Evolutionary conservation across 768 basidiomycete species (phyloP).

Genomic region (Panaeolus cyanescens): DNA sequence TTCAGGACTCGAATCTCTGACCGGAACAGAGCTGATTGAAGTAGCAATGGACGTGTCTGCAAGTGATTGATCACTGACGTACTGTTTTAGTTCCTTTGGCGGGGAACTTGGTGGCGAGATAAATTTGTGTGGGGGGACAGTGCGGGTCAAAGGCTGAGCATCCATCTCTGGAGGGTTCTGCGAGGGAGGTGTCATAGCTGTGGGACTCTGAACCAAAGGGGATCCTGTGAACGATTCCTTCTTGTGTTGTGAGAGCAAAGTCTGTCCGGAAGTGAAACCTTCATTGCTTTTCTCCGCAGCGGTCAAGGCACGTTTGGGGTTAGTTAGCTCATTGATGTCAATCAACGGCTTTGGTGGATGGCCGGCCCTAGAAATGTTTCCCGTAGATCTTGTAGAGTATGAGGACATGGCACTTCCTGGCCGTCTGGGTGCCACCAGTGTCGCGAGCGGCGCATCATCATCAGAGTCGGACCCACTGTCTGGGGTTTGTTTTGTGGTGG

Average conservation of each 20-base stretch:
- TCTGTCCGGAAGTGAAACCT: constrained; percentile 42
- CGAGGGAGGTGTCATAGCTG: constrained; percentile 16
- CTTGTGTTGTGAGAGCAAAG: constrained; percentile 25
- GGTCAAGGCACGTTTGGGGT: constrained; percentile 19
- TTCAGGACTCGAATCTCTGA: constrained; percentile 21
- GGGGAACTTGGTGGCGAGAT: constrained; percentile 38
- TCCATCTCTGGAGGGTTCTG: constrained; percentile 5
- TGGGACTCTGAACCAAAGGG: constrained; percentile 23
- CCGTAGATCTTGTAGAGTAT: constrained; percentile 28
- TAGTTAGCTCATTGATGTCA: constrained; percentile 48
- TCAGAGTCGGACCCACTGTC: constrained; percentile 41
- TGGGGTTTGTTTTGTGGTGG: constrained; percentile 6
- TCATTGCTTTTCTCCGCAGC: constrained; percentile 20
- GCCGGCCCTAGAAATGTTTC: constrained; percentile 4
- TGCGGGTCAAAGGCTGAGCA: constrained; percentile 22
- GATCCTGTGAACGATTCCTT: constrained; percentile 7
- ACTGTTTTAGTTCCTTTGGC: constrained; percentile 18
- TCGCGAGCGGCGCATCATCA: constrained; percentile 67
- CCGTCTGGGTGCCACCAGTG: constrained; percentile 59
- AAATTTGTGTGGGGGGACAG: constrained; percentile 34
- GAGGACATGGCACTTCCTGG: constrained; percentile 64
- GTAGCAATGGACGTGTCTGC: background rate
- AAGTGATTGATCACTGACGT: constrained; percentile 1
- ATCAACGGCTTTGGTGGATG: constrained; percentile 45
- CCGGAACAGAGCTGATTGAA: background rate